Percentiles rank a stretch among this genome's conserved stretches.
Conservation (phyloP, 192 early-diverging fungal species). For the Backusella luteola region DNA sequence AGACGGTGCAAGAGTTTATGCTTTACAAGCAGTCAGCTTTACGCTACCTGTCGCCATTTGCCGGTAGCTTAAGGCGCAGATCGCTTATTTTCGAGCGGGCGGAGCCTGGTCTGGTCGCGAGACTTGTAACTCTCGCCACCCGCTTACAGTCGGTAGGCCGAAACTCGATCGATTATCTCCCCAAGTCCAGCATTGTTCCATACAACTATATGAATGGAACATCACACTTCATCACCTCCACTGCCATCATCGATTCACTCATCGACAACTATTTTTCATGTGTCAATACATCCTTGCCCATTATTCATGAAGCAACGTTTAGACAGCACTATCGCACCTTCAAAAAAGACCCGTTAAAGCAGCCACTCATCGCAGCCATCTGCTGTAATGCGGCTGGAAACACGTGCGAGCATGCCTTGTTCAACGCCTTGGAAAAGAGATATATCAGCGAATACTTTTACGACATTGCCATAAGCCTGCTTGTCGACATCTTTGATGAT, state of each 20-base stretch:
- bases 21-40: not conserved
- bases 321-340: not conserved
- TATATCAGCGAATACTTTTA: conserved; percentile 13
- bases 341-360: not conserved
- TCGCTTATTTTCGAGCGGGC: not conserved
- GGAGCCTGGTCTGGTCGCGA: not conserved
- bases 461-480: not conserved
- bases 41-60: conserved; percentile 8
- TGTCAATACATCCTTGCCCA: not conserved
- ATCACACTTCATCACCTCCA: not conserved
- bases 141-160: not conserved
- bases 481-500: conserved; percentile 12
- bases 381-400: not conserved
- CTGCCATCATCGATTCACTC: not conserved
- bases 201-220: not conserved
- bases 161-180: not conserved
- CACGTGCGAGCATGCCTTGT: not conserved
- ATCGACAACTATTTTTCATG: not conserved
- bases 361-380: conserved; percentile 7
- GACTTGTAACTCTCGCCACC: not conserved
- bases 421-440: not conserved
- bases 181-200: not conserved
- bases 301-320: conserved; percentile 3
- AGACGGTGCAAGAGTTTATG: not conserved
- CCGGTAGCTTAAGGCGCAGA: not conserved